These are phyloP conservation scores for Litsea cubeba DNA, from an alignment of 164 flowering plant species.

Conservation along the genomic window DNA sequence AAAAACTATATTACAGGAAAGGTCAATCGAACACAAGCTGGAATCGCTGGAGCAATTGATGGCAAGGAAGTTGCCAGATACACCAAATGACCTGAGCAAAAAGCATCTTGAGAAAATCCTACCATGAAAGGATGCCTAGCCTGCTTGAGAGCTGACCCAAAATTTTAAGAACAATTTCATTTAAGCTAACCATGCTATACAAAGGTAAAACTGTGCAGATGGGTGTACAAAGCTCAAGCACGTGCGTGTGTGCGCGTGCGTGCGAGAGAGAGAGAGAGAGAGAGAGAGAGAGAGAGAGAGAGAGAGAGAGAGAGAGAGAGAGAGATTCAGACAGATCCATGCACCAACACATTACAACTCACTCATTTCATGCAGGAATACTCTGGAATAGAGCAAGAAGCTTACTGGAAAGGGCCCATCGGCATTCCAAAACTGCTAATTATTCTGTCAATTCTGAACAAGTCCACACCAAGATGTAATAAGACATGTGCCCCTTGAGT, in stretches of 20 bases:
- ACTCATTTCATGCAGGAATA: not conserved
- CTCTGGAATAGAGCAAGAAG: constrained; percentile 3
- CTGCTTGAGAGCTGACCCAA: not conserved
- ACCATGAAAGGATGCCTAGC: not conserved
- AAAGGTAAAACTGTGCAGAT: not conserved
- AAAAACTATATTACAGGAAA: not conserved
- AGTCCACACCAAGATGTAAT: constrained; percentile 72
- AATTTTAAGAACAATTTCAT: not conserved
- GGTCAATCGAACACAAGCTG: not conserved
- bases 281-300: not conserved
- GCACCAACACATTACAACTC: not conserved
- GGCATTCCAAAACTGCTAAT: constrained; percentile 88
- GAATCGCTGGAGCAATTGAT: not conserved
- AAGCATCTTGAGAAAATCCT: not conserved
- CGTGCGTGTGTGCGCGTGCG: too few relatives aligned
- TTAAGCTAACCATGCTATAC: not conserved
- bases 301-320: not conserved
- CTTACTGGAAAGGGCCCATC: constrained; percentile 93
- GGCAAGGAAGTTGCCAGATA: not conserved
- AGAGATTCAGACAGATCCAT: not conserved
- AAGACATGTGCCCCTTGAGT: constrained; percentile 68
- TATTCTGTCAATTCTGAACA: constrained; percentile 78
- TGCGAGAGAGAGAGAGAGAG: not conserved
- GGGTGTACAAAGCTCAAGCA: not conserved
- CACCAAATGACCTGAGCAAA: not conserved